Percentiles rank a stretch among this genome's conserved stretches.
Evolutionary conservation across 805 yeast species (phyloP).

Genomic region (Scheffersomyces amazonensis): DNA sequence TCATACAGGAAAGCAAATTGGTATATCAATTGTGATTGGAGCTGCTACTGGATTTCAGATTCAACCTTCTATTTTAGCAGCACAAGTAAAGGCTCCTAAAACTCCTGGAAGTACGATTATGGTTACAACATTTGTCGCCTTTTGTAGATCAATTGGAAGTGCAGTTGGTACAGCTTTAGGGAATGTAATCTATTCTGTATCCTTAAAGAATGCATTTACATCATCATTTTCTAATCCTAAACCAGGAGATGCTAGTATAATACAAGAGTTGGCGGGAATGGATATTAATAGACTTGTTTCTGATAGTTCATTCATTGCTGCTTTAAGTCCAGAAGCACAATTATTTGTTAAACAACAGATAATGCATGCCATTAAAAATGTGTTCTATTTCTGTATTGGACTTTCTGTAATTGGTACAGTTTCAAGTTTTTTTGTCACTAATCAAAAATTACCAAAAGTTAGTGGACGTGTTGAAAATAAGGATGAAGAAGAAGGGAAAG

Average conservation of each 20-base stretch:
- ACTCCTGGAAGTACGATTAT: conserved; percentile 47
- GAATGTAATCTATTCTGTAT: conserved; percentile 7
- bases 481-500: not conserved
- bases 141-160: conserved; percentile 46
- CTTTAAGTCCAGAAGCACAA: conserved; percentile 19
- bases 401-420: conserved; percentile 28
- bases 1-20: conserved; percentile 33
- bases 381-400: conserved; percentile 39
- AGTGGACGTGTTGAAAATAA: conserved; percentile 1
- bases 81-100: conserved; percentile 52
- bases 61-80: conserved; percentile 43
- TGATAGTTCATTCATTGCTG: conserved; percentile 1
- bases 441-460: conserved; percentile 24
- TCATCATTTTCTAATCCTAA: conserved; percentile 3
- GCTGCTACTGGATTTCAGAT: conserved; percentile 46
- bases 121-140: conserved; percentile 44
- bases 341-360: conserved; percentile 21
- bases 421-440: conserved; percentile 31
- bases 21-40: conserved; percentile 47
- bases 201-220: conserved; percentile 7
- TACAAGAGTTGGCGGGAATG: conserved; percentile 3
- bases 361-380: conserved; percentile 36
- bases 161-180: conserved; percentile 34
- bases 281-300: conserved; percentile 9
- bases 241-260: conserved; percentile 2